phyloP scores from a whole-genome alignment of 306 rosid genomes.

The Quercus rubra region DNA sequence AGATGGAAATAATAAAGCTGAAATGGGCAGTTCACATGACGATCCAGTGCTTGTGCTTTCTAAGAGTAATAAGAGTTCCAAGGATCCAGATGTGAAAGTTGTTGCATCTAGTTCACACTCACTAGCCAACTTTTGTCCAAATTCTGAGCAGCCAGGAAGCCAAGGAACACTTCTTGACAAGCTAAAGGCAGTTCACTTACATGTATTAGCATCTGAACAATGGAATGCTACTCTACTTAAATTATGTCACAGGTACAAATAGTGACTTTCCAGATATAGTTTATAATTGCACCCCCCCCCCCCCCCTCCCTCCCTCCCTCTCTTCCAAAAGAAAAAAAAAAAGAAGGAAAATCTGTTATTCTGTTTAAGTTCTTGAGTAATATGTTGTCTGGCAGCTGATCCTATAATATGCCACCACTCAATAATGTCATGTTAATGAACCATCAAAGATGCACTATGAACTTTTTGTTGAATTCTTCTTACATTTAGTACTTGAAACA shows the following conservation, averaged over 20 bases:
- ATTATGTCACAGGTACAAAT: constrained; percentile 1
- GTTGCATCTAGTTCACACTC: neutral
- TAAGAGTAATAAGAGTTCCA: neutral
- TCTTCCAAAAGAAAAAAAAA: too few relatives aligned
- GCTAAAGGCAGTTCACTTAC: neutral
- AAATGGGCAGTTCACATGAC: neutral
- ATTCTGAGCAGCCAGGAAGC: neutral
- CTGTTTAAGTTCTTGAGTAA: neutral
- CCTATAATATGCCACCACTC: neutral
- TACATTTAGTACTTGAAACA: neutral
- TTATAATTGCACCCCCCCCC: neutral
- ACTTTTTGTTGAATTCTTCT: neutral
- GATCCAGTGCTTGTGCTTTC: neutral
- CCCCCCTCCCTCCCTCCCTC: too few relatives aligned
- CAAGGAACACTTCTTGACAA: neutral
- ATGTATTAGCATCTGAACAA: constrained; percentile 8
- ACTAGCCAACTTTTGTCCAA: neutral
- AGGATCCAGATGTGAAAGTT: neutral
- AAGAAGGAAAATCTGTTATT: neutral
- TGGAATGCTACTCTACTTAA: neutral
- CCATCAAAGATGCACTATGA: neutral
- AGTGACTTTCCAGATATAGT: neutral
- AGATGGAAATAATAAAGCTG: neutral
- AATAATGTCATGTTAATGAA: neutral
- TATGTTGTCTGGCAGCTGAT: neutral